Base-by-base conservation (phyloP, 768 basidiomycete species). In the Hypholoma sublateritium region DNA sequence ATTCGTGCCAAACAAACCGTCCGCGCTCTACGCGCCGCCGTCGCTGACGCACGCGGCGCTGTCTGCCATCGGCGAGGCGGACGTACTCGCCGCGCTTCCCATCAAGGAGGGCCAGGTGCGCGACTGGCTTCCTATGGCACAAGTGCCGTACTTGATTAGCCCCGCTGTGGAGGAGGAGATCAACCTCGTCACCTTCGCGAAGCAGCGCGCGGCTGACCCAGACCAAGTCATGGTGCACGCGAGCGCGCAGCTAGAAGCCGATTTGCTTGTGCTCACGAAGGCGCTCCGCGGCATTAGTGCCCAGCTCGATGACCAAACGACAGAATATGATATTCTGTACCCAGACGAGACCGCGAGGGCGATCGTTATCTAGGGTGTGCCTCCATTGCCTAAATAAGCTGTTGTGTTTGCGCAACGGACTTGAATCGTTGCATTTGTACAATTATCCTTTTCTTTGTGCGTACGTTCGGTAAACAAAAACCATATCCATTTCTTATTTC, bases 1-100 rank as follows among this genome's bases (percentile, higher is more conserved):
- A 9, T 72, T 70, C 44, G 62, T 72, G 49, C 68, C 68, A 6
- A 72, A 72, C 59, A 69, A 66, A 37, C 70, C 70, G 11, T 62
- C 68, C 2, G 58, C 70, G 11, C 63, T 72, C 21, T 66, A 59
- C 50, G 36, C 54, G 13, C 67, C 63, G 5, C 62, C 67, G 39
- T 69, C 70, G 5, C 49, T 46, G 19, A 53, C 62, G 12, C 46
- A 70, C 37, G n/a, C 35, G 8, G 54, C 67, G 28, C 62, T 71
- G 36, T 36, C 66, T 49, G 49, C 14, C 2, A 60, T 55, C 59
- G 50, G 21, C 6, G 67, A 71, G 50, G 45, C 49, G 8, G 53
- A 66, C 36, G 5, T 71, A 5, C n/a, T 71, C 14, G 24, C 36
- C 9, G 61, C 69, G 14, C 63, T 70, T n/a, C 70, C 70, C 1